Conservation (phyloP, 75 land plant genomes). For the Sequoiadendron giganteum region DNA sequence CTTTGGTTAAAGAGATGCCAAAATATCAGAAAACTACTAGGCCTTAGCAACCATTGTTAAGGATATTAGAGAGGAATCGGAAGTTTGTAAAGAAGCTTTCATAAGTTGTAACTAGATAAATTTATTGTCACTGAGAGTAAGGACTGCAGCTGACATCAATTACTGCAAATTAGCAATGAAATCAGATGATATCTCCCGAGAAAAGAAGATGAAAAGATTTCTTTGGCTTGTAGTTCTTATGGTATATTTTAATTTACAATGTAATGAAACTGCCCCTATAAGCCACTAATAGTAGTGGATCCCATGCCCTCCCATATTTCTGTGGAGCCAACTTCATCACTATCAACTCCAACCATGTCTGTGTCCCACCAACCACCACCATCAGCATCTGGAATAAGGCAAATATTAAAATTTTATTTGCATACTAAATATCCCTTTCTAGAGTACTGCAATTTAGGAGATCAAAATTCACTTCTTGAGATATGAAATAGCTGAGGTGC, state of each 20-base stretch:
- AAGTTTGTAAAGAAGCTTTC: not conserved
- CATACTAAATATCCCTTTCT: too few relatives aligned
- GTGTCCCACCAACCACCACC: slow-evolving; percentile 68
- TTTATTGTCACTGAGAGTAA: not conserved
- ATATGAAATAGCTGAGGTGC: not conserved
- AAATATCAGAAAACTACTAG: not conserved
- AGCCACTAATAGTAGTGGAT: slow-evolving; percentile 50
- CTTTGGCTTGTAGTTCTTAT: not conserved
- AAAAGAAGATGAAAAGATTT: not conserved
- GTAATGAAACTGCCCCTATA: slow-evolving; percentile 31
- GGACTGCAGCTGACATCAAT: not conserved
- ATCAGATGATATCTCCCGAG: not conserved
- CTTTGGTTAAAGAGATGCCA: not conserved
- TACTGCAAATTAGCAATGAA: not conserved
- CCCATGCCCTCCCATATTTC: slow-evolving; percentile 70
- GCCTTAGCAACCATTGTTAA: not conserved
- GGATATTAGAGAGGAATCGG: not conserved
- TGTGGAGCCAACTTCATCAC: slow-evolving; percentile 53
- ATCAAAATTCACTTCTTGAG: not conserved
- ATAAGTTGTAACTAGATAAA: not conserved
- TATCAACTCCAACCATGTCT: slow-evolving; percentile 59
- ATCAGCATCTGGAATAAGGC: slow-evolving; percentile 49
- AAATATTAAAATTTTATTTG: not conserved
- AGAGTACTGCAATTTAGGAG: too few relatives aligned
- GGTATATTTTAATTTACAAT: not conserved